These are phyloP conservation scores for Leccinum subrobustum DNA, from an alignment of 1,284 basidiomycete genomes.

Conservation along the genomic window DNA sequence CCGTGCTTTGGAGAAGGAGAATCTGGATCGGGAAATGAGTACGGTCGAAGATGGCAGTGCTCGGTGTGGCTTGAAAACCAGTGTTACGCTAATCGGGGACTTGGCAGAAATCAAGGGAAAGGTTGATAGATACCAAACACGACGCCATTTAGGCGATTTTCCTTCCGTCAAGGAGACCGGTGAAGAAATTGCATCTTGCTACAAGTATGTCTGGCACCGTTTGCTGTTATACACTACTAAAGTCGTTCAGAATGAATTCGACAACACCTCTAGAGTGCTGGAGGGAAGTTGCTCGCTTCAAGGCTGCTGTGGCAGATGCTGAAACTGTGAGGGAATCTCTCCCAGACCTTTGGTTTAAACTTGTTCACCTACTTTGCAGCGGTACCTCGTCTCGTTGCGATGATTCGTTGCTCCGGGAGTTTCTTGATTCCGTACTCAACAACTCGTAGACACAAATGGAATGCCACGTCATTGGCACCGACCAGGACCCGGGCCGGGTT, in stretches of 20 bases:
- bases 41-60: conserved; percentile 31
- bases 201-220: conserved; percentile 46
- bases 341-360: conserved; percentile 4
- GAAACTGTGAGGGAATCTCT: conserved; percentile 52
- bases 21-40: conserved; percentile 66
- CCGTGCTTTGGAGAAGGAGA: conserved; percentile 74
- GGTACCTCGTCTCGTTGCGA: conserved; percentile 29
- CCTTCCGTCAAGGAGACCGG: conserved; percentile 56
- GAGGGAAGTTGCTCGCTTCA: conserved; percentile 75
- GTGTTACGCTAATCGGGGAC: conserved; percentile 63
- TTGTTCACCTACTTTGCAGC: conserved; percentile 21
- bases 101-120: conserved; percentile 69
- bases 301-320: conserved; percentile 60
- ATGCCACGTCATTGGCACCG: neutral
- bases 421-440: neutral
- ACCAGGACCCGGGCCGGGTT: neutral
- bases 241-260: conserved; percentile 50
- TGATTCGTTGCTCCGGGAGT: conserved; percentile 15
- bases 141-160: conserved; percentile 53
- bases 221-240: conserved; percentile 5
- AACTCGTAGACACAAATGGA: conserved; percentile 1
- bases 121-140: conserved; percentile 69
- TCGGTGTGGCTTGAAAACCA: conserved; percentile 54
- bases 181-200: conserved; percentile 68
- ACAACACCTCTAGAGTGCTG: conserved; percentile 72